phyloP scores from a whole-genome alignment of 192 early-diverging fungal genomes.

The Gigaspora rosea region DNA sequence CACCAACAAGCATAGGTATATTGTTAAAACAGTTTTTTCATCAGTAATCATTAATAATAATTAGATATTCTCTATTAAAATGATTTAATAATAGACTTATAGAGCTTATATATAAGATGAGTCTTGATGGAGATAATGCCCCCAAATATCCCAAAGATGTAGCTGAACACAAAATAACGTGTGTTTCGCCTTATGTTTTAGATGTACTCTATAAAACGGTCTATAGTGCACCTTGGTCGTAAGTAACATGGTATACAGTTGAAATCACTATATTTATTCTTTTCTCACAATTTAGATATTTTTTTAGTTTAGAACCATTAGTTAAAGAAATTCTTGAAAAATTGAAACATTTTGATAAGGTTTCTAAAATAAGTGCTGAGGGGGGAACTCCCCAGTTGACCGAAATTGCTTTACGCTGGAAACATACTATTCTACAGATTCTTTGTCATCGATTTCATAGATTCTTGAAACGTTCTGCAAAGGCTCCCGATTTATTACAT shows the following conservation, averaged over 20 bases:
- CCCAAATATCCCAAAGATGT: slow-evolving; percentile 38
- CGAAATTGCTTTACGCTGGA: slow-evolving; percentile 60
- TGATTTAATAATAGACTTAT: slow-evolving; percentile 42
- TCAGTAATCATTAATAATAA: too few species aligned
- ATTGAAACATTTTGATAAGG: slow-evolving; percentile 66
- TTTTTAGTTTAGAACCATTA: slow-evolving; percentile 57
- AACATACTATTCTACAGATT: slow-evolving; percentile 72
- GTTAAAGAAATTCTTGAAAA: slow-evolving; percentile 75
- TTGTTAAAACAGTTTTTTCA: too few species aligned
- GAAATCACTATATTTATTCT: too few species aligned
- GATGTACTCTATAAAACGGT: slow-evolving; percentile 77
- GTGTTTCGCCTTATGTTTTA: slow-evolving; percentile 71
- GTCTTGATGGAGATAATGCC: slow-evolving; percentile 64
- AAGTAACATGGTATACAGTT: slow-evolving; percentile 31
- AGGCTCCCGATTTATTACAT: slow-evolving; percentile 65
- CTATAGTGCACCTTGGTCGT: slow-evolving; percentile 75
- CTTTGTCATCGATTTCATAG: slow-evolving; percentile 74
- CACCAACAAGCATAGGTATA: slow-evolving; percentile 62
- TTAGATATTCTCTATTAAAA: background rate
- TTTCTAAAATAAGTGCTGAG: slow-evolving; percentile 48
- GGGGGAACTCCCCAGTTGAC: slow-evolving; percentile 40
- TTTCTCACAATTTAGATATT: too few species aligned
- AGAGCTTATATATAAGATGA: slow-evolving; percentile 73
- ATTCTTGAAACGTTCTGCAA: slow-evolving; percentile 71
- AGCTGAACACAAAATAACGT: slow-evolving; percentile 43